A percentile compares a stretch with the other conserved stretches of the same genome.
phyloP scores from a whole-genome alignment of 2,329 filamentous ascomycete species.

The Elsinoe ampelina region DNA sequence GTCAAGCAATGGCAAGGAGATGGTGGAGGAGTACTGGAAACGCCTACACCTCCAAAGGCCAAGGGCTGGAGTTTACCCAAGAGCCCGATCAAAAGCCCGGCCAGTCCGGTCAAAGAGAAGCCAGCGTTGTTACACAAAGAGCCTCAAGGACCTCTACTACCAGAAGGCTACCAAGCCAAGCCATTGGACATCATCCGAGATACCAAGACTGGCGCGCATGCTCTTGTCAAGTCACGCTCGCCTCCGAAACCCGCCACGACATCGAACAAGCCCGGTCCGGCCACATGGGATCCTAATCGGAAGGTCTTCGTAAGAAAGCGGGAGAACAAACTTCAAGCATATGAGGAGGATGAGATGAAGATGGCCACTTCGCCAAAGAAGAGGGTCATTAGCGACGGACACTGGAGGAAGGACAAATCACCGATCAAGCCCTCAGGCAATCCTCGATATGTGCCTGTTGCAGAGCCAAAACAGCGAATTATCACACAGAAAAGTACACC shows the following conservation, averaged over 20 bases:
- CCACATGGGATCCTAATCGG: slow-evolving; percentile 23
- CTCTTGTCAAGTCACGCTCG: slow-evolving; percentile 6
- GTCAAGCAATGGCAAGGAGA: slow-evolving; percentile 79
- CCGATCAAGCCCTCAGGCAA: slow-evolving; percentile 18
- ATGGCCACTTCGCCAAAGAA: slow-evolving; percentile 67
- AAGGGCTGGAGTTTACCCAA: slow-evolving; percentile 14
- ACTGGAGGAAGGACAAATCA: slow-evolving; percentile 50
- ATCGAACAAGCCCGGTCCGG: neutral
- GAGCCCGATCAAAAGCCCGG: neutral
- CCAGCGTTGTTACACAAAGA: slow-evolving; percentile 3
- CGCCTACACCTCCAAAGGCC: slow-evolving; percentile 13
- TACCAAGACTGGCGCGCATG: slow-evolving; percentile 9
- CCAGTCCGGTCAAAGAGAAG: neutral
- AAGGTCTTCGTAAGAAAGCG: slow-evolving; percentile 28
- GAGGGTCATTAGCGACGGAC: slow-evolving; percentile 83
- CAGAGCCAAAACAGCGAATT: neutral
- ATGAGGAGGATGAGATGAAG: slow-evolving; percentile 36
- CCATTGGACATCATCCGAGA: slow-evolving; percentile 8
- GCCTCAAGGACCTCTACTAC: neutral
- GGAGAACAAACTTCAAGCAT: slow-evolving; percentile 28
- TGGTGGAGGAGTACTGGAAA: slow-evolving; percentile 56
- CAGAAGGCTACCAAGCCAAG: neutral
- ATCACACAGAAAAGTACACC: slow-evolving; percentile 13
- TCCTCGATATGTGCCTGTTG: slow-evolving; percentile 4
- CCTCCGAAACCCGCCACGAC: neutral